Conservation (phyloP, 805 yeast species). For the Saturnispora sanitii region DNA sequence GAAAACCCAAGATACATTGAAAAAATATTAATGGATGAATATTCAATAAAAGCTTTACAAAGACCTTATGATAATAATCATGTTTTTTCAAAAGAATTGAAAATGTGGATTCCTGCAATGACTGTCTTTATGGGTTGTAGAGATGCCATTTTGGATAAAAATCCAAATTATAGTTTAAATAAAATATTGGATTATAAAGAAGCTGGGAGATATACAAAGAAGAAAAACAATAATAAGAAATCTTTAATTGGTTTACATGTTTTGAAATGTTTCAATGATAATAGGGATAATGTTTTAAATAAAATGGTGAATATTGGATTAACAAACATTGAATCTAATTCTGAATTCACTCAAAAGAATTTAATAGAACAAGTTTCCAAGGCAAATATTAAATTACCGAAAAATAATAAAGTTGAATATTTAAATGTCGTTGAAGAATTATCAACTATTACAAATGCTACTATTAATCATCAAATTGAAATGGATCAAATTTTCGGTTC, state of each 20-base stretch:
- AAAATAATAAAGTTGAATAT: neutral
- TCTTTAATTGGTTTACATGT: constrained; percentile 1
- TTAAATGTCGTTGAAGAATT: constrained; percentile 6
- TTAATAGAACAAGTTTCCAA: neutral
- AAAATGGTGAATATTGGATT: neutral
- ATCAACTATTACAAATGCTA: neutral
- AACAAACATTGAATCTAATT: neutral
- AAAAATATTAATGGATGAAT: constrained; percentile 7
- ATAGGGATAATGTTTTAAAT: constrained; percentile 1
- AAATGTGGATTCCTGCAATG: constrained; percentile 4
- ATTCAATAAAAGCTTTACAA: neutral
- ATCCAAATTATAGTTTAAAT: neutral
- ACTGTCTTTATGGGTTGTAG: constrained; percentile 5
- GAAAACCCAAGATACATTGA: neutral
- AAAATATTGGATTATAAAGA: neutral
- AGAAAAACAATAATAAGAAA: neutral
- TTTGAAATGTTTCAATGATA: constrained; percentile 2
- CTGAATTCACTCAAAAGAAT: neutral
- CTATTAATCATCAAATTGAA: neutral
- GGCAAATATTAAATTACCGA: constrained; percentile 2
- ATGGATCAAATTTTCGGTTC: neutral
- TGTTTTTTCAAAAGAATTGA: constrained; percentile 5
- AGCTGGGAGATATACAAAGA: neutral
- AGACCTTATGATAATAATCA: constrained; percentile 3
- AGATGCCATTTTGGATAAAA: neutral